Base-by-base conservation (phyloP, 768 basidiomycete genomes). In the Udeniomyces megalosporus region DNA sequence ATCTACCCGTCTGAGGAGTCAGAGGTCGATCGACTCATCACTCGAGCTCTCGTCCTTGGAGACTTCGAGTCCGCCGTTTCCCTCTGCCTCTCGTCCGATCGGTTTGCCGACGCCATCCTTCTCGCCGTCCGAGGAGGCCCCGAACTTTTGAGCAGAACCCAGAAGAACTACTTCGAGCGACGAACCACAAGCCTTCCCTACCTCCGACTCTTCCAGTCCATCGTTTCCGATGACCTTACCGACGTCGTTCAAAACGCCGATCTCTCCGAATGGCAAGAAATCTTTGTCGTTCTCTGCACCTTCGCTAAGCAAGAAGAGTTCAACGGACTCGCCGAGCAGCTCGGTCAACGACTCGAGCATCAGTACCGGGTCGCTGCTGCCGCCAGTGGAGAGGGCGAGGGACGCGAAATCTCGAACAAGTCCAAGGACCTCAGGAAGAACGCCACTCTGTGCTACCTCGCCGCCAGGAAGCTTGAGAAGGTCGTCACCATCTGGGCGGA, bases 181-280 rank as follows among this genome's bases (percentile, higher is more conserved):
- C 81, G 83, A 57, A 86, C 88, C 0, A 78, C 81, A 10, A 75
- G 80, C 1, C 75, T 85, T 3, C 88, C 92, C 0, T 96, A 93
- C 73, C 81, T 97, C 26, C 86, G 95, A 44, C 80, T 99, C 12
- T 88, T 92, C 81, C 89, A 96, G 71, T 87, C 85, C 14, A 86
- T 99, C 67, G 88, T 93, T 62, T 85, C 85, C 42, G 83, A 90
- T 69, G 95, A 97, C 70, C 81, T 97, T 8, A 79, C 81, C 22
- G 95, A 96, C 71, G 83, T 97, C 55, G 92, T 96, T 10, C 91
- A 95, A 73, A 95, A 96, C 68, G 93, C 92, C 26, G 91, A 97
- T 68, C 72, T 97, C 55, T 78, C 82, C 46, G 91, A 99, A 71
- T 97, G 93, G 93, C 82, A 85, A 62, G 93, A 95, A 73, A 88